phyloP scores from a whole-genome alignment of 2,329 filamentous ascomycete genomes.

The Alternaria panax region DNA sequence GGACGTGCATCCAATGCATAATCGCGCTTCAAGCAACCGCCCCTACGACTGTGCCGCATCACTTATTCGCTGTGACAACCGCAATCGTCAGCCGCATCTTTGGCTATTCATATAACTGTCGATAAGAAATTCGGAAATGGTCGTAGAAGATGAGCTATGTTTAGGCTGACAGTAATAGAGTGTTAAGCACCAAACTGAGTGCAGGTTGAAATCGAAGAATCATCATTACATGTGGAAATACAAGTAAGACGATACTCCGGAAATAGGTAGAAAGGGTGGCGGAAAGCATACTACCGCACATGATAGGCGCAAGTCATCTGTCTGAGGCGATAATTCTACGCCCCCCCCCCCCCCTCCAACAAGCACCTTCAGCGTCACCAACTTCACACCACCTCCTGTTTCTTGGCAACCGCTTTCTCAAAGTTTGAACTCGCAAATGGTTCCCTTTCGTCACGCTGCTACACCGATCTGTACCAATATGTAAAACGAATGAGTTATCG shows the following conservation, averaged over 20 bases:
- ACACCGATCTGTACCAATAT: not conserved
- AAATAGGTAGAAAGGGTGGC: no score
- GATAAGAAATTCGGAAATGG: not conserved
- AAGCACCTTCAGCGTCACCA: not conserved
- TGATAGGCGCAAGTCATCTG: not conserved
- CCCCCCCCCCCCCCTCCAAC: not conserved
- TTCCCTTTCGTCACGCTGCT: not conserved
- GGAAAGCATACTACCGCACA: not conserved
- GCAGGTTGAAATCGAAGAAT: not conserved
- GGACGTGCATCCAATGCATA: constrained; percentile 5
- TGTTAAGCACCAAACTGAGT: not conserved
- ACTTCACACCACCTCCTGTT: not conserved
- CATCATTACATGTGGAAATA: not conserved
- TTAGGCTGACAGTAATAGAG: not conserved
- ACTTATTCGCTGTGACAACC: not conserved
- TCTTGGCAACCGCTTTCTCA: not conserved
- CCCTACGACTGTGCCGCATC: constrained; percentile 2
- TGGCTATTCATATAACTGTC: not conserved
- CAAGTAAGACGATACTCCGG: not conserved
- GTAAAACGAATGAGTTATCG: not conserved
- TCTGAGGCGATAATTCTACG: not conserved
- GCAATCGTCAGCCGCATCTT: not conserved
- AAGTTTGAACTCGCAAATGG: not conserved
- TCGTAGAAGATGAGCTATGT: not conserved
- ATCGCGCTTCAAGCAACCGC: constrained; percentile 3